Evolutionary conservation across 768 basidiomycete species (phyloP).

Genomic region (button mushroom (Agaricus bisporus)): DNA sequence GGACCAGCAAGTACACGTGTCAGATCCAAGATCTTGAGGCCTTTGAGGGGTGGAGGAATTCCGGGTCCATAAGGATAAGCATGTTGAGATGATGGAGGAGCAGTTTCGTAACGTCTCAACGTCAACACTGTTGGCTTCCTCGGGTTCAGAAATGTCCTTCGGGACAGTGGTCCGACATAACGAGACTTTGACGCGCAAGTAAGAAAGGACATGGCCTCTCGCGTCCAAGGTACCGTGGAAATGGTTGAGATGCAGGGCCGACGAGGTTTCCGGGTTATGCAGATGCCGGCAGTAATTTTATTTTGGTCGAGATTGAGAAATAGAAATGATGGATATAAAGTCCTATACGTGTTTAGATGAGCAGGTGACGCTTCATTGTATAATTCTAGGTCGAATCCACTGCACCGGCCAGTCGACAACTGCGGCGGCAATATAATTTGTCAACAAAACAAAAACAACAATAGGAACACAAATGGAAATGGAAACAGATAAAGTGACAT

Average conservation of each 20-base stretch:
- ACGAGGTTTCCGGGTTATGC: neutral
- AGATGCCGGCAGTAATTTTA: neutral
- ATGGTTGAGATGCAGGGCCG: neutral
- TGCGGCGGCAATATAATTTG: too few relatives aligned
- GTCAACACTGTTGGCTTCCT: neutral
- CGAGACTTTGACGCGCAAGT: neutral
- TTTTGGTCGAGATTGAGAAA: too few relatives aligned
- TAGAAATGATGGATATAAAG: too few relatives aligned
- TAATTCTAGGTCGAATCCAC: too few relatives aligned
- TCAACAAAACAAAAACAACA: too few relatives aligned
- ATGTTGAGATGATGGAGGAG: neutral
- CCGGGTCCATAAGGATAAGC: conserved; percentile 35
- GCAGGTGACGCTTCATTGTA: too few relatives aligned
- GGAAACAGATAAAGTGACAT: too few relatives aligned
- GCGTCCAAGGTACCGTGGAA: neutral
- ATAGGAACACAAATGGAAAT: too few relatives aligned
- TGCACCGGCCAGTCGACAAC: too few relatives aligned
- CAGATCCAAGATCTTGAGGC: conserved; percentile 80
- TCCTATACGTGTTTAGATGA: too few relatives aligned
- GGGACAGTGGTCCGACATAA: neutral
- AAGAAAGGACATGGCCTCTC: conserved; percentile 1
- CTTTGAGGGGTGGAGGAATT: conserved; percentile 74
- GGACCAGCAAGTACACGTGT: conserved; percentile 91
- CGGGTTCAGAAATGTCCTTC: neutral
- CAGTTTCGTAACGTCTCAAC: conserved; percentile 7